Evolutionary conservation across 257 asterid species (phyloP).

Genomic region (Penstemon davidsonii): DNA sequence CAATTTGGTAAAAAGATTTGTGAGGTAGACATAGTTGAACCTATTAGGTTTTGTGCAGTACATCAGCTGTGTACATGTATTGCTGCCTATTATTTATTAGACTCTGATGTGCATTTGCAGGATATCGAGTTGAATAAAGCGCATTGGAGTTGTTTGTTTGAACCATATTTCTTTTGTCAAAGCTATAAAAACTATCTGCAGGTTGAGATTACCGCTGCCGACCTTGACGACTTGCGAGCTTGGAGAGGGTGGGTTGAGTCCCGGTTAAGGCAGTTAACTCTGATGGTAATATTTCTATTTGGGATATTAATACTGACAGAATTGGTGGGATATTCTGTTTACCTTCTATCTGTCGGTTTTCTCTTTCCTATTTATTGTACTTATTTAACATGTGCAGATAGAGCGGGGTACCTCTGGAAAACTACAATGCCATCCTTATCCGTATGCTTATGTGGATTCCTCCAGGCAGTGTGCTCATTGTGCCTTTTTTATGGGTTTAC

Average conservation of each 20-base stretch:
- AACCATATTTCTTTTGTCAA: conserved; percentile 82
- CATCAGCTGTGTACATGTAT: background rate
- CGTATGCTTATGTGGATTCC: conserved; percentile 67
- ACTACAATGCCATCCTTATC: conserved; percentile 91
- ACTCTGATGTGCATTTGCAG: conserved; percentile 44
- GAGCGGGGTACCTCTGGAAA: conserved; percentile 85
- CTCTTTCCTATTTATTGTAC: conserved; percentile 26
- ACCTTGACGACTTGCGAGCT: conserved; percentile 83
- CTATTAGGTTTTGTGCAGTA: conserved; percentile 17
- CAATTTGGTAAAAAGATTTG: conserved; percentile 69
- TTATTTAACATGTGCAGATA: conserved; percentile 58
- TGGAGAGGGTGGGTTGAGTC: conserved; percentile 99
- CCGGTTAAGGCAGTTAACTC: conserved; percentile 83
- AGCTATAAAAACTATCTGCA: conserved; percentile 87
- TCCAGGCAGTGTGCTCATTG: conserved; percentile 71
- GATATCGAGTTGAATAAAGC: conserved; percentile 84
- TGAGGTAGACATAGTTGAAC: conserved; percentile 55
- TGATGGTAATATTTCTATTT: conserved; percentile 68
- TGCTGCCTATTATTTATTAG: conserved; percentile 16
- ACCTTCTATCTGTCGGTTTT: background rate
- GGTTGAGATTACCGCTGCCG: conserved; percentile 78
- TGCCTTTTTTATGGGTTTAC: conserved; percentile 90
- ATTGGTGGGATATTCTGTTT: too few species aligned
- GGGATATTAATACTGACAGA: background rate
- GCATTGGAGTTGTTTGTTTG: conserved; percentile 75